phyloP scores from a whole-genome alignment of 768 basidiomycete species.

The Tephrocybe sp. region DNA sequence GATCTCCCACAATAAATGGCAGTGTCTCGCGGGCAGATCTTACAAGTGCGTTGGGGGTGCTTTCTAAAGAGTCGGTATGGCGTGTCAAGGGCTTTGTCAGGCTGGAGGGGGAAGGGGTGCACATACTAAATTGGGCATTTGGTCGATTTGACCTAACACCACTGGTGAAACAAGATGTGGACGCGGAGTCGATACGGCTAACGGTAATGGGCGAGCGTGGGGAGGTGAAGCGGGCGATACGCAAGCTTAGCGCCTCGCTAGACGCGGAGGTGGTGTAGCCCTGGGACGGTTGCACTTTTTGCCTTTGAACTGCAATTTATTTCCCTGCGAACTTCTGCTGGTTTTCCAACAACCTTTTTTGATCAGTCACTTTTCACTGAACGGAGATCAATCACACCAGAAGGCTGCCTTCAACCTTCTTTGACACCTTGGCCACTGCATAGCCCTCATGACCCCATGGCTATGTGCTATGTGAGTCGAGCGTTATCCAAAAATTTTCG shows the following conservation, averaged over 20 bases:
- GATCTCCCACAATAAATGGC: constrained; percentile 12
- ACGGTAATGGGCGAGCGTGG: constrained; percentile 94
- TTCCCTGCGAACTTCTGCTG: background rate
- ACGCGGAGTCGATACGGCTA: constrained; percentile 48
- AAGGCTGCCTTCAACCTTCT: no score
- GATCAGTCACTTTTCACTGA: no score
- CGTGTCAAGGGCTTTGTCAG: constrained; percentile 86
- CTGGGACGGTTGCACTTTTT: no score
- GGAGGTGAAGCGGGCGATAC: constrained; percentile 63
- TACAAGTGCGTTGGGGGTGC: constrained; percentile 41
- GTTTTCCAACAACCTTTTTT: no score
- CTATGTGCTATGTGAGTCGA: no score
- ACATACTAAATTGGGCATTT: constrained; percentile 93
- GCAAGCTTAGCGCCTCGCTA: constrained; percentile 50
- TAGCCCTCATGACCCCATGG: no score
- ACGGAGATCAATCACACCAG: no score
- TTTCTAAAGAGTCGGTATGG: constrained; percentile 75
- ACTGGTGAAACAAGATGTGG: constrained; percentile 27
- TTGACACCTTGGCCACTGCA: no score
- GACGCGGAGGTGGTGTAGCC: constrained; percentile 31
- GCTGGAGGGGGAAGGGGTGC: constrained; percentile 36
- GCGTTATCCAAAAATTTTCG: no score
- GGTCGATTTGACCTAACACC: constrained; percentile 69
- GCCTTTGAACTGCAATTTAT: no score
- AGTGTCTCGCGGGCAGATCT: constrained; percentile 39